A percentile compares a stretch with the other conserved stretches of the same genome.
These are phyloP conservation scores for Barnettozyma sp. DNA, from an alignment of 805 yeast species.

Conservation along the genomic window DNA sequence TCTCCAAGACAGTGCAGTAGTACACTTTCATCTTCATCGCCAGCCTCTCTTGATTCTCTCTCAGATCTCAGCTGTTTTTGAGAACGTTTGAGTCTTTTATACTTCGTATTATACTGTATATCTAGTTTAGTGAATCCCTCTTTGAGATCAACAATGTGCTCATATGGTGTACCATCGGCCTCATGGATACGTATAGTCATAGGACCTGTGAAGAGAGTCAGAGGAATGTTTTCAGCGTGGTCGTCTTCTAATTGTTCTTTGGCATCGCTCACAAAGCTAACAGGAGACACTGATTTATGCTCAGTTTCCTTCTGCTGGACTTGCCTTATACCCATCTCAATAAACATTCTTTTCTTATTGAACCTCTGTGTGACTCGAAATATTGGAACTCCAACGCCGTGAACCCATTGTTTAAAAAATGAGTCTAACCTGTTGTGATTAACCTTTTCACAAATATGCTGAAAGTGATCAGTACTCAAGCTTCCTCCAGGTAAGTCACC, in stretches of 20 bases:
- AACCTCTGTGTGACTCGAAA: constrained; percentile 86
- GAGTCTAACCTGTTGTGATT: constrained; percentile 75
- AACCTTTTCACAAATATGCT: constrained; percentile 90
- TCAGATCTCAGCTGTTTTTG: constrained; percentile 33
- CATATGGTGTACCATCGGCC: constrained; percentile 98
- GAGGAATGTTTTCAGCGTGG: constrained; percentile 13
- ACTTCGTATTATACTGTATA: constrained; percentile 91
- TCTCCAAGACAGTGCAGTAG: constrained; percentile 66
- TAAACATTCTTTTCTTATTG: constrained; percentile 87
- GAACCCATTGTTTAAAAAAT: constrained; percentile 92
- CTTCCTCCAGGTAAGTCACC: constrained; percentile 80
- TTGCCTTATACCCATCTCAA: constrained; percentile 92
- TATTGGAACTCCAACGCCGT: constrained; percentile 81
- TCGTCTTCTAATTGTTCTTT: constrained; percentile 13
- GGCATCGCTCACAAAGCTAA: constrained; percentile 35
- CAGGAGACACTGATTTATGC: constrained; percentile 29
- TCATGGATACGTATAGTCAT: constrained; percentile 96
- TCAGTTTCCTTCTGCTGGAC: constrained; percentile 61
- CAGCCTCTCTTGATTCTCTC: constrained; percentile 34
- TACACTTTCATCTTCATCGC: constrained; percentile 32
- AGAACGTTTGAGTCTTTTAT: constrained; percentile 69
- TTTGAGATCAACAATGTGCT: constrained; percentile 88
- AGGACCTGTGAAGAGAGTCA: constrained; percentile 72
- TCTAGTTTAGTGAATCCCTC: constrained; percentile 83
- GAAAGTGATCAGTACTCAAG: constrained; percentile 78